phyloP scores from a whole-genome alignment of 2,329 filamentous ascomycete species.

The Ilyonectria destructans region DNA sequence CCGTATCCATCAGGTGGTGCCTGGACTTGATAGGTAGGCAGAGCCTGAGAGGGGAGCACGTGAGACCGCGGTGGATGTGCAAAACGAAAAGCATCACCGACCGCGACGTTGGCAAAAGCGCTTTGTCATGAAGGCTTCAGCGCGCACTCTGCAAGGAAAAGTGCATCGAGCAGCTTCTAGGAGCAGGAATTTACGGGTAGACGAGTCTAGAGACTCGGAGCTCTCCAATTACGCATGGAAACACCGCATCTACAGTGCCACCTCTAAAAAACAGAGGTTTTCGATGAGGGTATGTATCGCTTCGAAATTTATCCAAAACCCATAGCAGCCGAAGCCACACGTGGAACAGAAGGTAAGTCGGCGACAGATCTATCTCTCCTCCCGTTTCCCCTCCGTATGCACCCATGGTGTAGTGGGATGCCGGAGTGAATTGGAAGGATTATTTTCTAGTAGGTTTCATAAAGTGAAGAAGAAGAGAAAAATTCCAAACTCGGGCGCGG shows the following conservation, averaged over 20 bases:
- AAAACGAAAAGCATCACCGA: too few species aligned
- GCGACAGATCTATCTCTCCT: conserved; percentile 72
- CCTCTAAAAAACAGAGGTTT: neutral
- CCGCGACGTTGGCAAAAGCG: too few species aligned
- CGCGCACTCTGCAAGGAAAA: too few species aligned
- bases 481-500: conserved; percentile 33
- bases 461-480: conserved; percentile 51
- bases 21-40: too few species aligned
- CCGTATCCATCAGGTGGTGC: too few species aligned
- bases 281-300: conserved; percentile 52
- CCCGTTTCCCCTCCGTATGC: conserved; percentile 79
- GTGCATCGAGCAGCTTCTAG: too few species aligned
- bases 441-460: conserved; percentile 62
- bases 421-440: conserved; percentile 81
- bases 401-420: conserved; percentile 68
- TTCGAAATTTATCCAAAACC: conserved; percentile 56
- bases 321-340: conserved; percentile 52
- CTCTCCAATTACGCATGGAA: too few species aligned
- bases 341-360: conserved; percentile 67
- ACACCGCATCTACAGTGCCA: neutral
- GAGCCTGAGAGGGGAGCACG: too few species aligned
- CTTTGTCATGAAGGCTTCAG: too few species aligned
- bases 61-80: too few species aligned
- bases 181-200: too few species aligned
- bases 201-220: too few species aligned